Percentiles rank a stretch among this genome's conserved stretches.
phyloP scores from a whole-genome alignment of 768 basidiomycete species.

The Serpula lacrymans region DNA sequence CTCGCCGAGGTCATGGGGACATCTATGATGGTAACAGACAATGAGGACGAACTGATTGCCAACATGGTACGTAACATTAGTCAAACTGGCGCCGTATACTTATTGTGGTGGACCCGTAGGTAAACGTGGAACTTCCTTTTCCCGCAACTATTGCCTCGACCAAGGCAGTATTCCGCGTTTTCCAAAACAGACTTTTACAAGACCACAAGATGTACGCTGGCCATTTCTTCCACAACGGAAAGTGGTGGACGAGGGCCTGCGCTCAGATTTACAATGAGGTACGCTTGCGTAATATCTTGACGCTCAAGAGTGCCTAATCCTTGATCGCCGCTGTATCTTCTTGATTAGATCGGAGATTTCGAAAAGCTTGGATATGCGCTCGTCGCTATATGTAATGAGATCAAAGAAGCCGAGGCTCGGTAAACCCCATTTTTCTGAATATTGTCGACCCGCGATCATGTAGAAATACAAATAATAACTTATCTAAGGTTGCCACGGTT shows the following conservation, averaged over 20 bases:
- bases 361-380: background rate
- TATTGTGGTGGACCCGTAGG: conserved; percentile 7
- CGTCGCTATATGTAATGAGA: background rate
- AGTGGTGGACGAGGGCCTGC: conserved; percentile 33
- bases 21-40: conserved; percentile 56
- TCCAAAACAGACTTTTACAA: conserved; percentile 21
- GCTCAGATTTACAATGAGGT: conserved; percentile 38
- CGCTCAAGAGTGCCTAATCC: too few species aligned
- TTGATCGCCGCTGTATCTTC: background rate
- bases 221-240: conserved; percentile 25
- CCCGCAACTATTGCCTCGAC: conserved; percentile 11
- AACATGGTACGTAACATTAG: conserved; percentile 47
- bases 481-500: too few species aligned
- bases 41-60: conserved; percentile 62
- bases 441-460: too few species aligned
- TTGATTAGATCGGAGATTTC: background rate
- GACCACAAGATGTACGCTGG: conserved; percentile 27
- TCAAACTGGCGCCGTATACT: too few species aligned
- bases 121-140: conserved; percentile 29
- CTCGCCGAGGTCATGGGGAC: conserved; percentile 56
- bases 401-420: too few species aligned
- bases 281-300: background rate
- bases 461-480: too few species aligned
- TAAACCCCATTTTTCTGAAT: too few species aligned
- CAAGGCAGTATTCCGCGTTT: background rate